phyloP scores from a whole-genome alignment of 352 stramenopile genomes.

The Globisporangium viniferum region DNA sequence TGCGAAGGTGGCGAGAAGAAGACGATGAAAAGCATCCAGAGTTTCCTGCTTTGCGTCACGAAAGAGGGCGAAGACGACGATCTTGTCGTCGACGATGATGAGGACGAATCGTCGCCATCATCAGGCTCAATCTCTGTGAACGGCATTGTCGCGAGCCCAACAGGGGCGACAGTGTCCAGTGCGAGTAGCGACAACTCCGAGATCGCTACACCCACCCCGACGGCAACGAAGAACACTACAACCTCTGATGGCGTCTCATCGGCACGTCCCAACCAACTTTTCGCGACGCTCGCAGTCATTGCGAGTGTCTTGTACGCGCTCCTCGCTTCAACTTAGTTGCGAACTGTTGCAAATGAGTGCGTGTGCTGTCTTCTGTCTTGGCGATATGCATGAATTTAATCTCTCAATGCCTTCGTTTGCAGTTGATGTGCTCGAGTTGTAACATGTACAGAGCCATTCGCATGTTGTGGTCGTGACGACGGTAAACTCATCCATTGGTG shows the following conservation, averaged over 20 bases:
- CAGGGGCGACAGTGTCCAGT: neutral
- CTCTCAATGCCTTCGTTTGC: neutral
- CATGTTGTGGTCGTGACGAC: neutral
- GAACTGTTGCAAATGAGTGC: neutral
- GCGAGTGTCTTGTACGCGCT: neutral
- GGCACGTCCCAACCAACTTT: neutral
- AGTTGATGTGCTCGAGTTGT: neutral
- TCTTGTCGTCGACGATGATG: neutral
- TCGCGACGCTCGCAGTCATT: neutral
- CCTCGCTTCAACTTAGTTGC: neutral
- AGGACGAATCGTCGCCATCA: neutral
- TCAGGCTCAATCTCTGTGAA: neutral
- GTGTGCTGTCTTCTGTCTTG: neutral
- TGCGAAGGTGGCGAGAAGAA: conserved; percentile 1
- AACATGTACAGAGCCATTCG: too few species aligned
- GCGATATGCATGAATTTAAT: neutral
- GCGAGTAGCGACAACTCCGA: neutral
- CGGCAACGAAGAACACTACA: neutral
- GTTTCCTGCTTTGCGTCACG: conserved; percentile 5
- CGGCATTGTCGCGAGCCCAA: neutral
- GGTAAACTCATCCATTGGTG: neutral
- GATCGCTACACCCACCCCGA: neutral
- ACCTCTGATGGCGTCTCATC: neutral
- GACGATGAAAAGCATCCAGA: conserved; percentile 7
- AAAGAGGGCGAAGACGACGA: conserved; percentile 6